Evolutionary conservation across 1,139 yeast species (phyloP), one percentile per base, ranked within the genome.

Genomic region (Taphrina deformans): DNA sequence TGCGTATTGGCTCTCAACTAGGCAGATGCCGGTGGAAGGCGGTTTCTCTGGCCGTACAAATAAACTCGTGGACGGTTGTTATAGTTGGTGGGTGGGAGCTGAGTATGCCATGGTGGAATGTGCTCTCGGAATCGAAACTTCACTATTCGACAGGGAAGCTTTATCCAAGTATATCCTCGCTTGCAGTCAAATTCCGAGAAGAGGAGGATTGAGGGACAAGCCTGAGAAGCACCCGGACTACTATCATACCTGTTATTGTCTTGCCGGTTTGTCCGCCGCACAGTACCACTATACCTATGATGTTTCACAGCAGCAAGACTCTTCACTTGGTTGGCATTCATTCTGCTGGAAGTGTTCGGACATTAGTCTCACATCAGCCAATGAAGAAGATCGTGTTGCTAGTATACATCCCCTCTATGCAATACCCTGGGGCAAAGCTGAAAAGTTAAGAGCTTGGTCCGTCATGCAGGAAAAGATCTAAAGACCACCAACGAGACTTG

Each of bases 81-180:
- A 95, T 75, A 85, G 92, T 72, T 95, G 88, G 74, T 93, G 99
- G 99, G 87, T 92, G 1, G 99, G 99, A 0, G 96, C 90, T 0
- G 73, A 86, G 53, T 23, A 62, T 68, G 64, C 74, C 58, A 70
- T 86, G 62, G 81, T 48, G 21, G 50, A 55, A 31, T 45, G 50
- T 16, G 55, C 44, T 14, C 35, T 55, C 24, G 50, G 23, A 5
- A 40, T 12, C 18, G 21, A 26, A 6, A 26, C 14, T 10, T 27
- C 35, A 9, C 35, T 56, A 7, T 58, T 44, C 21, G 86, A 68
- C 77, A 84, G 74, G 78, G 85, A 71, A 9, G 85, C 84, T 0
- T 76, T 93, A 52, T 82, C 80, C 66, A 80, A 83, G 65, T 95
- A 90, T 73, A 83, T 90, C 0, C 74, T 90, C 33, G 80, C 83